phyloP scores from a whole-genome alignment of 352 stramenopile species.

The Pythium plurisporium region DNA sequence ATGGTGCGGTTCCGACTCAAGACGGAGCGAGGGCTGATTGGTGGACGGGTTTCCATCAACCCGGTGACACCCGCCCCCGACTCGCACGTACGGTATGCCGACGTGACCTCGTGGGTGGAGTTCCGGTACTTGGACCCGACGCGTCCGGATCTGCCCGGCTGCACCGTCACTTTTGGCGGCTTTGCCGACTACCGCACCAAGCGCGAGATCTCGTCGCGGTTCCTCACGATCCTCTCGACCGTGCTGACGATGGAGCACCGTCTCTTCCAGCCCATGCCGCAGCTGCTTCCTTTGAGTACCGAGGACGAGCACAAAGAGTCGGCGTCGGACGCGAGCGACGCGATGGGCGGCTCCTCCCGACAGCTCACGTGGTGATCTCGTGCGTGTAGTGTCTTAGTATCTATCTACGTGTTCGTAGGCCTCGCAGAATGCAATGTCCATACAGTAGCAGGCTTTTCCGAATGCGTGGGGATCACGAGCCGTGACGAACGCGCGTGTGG shows the following conservation, averaged over 20 bases:
- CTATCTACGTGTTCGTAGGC: no score
- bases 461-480: no score
- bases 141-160: constrained; percentile 20
- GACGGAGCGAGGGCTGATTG: constrained; percentile 28
- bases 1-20: constrained; percentile 39
- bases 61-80: constrained; percentile 13
- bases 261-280: constrained; percentile 27
- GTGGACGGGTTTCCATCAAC: constrained; percentile 35
- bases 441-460: no score
- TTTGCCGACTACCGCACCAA: constrained; percentile 36
- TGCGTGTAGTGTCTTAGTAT: neutral
- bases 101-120: constrained; percentile 36
- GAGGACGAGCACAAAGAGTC: neutral
- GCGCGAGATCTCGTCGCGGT: constrained; percentile 32
- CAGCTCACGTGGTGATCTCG: neutral
- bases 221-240: constrained; percentile 34
- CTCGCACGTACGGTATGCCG: constrained; percentile 23
- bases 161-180: constrained; percentile 31
- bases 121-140: constrained; percentile 31
- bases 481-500: no score
- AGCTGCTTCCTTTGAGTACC: constrained; percentile 16
- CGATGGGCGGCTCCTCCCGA: no score
- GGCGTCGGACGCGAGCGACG: no score
- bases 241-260: constrained; percentile 31
- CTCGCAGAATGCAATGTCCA: no score